Percentiles rank a stretch among this genome's conserved stretches.
These are phyloP conservation scores for Hemileia vastatrix DNA, from an alignment of 1,284 basidiomycete genomes.

Conservation along the genomic window DNA sequence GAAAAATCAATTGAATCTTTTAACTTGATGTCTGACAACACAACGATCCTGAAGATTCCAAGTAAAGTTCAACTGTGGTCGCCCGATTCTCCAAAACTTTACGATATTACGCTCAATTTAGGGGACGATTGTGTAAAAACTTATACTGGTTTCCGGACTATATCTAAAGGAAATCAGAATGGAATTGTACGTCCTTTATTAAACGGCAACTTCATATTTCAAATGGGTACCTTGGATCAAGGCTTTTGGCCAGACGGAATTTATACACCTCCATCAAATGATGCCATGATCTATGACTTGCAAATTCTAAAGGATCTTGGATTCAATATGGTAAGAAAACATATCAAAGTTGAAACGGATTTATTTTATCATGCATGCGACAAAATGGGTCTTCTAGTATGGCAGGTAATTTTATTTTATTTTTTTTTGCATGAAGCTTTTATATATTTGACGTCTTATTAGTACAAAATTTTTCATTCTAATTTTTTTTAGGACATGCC, in stretches of 20 bases:
- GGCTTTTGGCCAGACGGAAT: conserved; percentile 26
- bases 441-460: too few relatives aligned
- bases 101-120: conserved; percentile 18
- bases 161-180: conserved; percentile 16
- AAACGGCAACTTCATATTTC: conserved; percentile 24
- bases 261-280: conserved; percentile 21
- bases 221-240: conserved; percentile 23
- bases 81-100: conserved; percentile 14
- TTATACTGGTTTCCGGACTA: conserved; percentile 24
- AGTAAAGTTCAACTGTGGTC: conserved; percentile 21
- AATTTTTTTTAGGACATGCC: conserved; percentile 15
- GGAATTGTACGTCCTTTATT: conserved; percentile 19
- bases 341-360: conserved; percentile 24
- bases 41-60: neutral
- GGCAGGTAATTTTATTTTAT: conserved; percentile 10
- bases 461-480: too few relatives aligned
- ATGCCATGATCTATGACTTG: conserved; percentile 23
- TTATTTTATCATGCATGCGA: conserved; percentile 22
- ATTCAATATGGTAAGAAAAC: conserved; percentile 24
- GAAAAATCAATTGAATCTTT: conserved; percentile 4
- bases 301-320: conserved; percentile 19
- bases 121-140: conserved; percentile 16
- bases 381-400: conserved; percentile 20
- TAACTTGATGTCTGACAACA: too few relatives aligned
- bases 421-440: neutral